phyloP scores from a whole-genome alignment of 805 yeast species.

The Citeromyces nyonsensis region DNA sequence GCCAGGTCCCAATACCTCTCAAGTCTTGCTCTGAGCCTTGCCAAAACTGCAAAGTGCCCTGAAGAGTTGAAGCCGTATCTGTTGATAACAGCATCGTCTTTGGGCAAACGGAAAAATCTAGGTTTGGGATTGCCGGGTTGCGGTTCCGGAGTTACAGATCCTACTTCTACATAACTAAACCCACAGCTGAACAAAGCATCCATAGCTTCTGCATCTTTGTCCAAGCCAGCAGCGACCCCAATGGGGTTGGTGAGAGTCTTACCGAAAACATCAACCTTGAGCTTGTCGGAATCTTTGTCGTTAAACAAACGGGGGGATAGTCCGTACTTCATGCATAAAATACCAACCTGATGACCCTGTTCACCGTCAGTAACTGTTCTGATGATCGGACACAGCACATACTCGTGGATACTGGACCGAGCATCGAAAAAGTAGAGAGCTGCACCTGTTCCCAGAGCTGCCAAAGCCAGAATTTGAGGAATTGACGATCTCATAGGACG shows the following conservation, averaged over 20 bases:
- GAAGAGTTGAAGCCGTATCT: constrained; percentile 90
- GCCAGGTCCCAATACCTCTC: constrained; percentile 17
- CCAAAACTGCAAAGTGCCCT: constrained; percentile 67
- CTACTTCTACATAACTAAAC: constrained; percentile 83
- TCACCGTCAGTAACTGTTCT: constrained; percentile 71
- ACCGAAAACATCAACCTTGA: constrained; percentile 54
- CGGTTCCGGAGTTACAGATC: constrained; percentile 83
- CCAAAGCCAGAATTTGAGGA: constrained; percentile 7
- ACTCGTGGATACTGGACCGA: constrained; percentile 72
- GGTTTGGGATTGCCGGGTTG: constrained; percentile 95
- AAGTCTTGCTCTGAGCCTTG: constrained; percentile 52
- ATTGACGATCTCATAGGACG: neutral
- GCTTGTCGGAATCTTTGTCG: constrained; percentile 32
- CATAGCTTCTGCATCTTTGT: constrained; percentile 84
- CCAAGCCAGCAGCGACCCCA: constrained; percentile 93
- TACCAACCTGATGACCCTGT: constrained; percentile 66
- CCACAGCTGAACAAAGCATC: constrained; percentile 70
- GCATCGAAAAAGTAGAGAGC: constrained; percentile 59
- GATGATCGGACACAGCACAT: constrained; percentile 62
- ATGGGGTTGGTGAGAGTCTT: constrained; percentile 55
- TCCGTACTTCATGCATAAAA: constrained; percentile 53
- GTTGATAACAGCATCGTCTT: constrained; percentile 85
- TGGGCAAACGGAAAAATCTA: constrained; percentile 71
- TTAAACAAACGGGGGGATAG: constrained; percentile 43
- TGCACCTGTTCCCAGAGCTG: constrained; percentile 14